phyloP scores from a whole-genome alignment of 2,329 filamentous ascomycete genomes.

The Diaporthe sp. region DNA sequence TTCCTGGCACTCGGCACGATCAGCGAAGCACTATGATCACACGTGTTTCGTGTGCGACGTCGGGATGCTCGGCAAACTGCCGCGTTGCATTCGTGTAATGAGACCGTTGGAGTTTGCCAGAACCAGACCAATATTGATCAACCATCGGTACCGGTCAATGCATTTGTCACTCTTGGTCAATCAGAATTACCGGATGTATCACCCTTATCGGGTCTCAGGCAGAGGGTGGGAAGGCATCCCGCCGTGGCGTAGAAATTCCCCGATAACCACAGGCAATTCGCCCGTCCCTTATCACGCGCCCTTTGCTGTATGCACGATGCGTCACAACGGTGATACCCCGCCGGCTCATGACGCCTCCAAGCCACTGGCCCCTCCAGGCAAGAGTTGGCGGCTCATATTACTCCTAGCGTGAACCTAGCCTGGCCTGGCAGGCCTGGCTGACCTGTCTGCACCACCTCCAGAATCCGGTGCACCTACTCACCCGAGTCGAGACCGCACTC shows the following conservation, averaged over 20 bases:
- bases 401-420: constrained; percentile 2
- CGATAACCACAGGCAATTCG: constrained; percentile 17
- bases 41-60: neutral
- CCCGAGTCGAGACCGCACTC: too few species aligned
- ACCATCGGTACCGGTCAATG: neutral
- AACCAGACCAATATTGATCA: neutral
- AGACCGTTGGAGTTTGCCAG: neutral
- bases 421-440: neutral
- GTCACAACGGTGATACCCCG: constrained; percentile 22
- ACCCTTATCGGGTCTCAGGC: neutral
- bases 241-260: neutral
- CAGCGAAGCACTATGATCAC: neutral
- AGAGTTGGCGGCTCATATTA: constrained; percentile 15
- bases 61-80: neutral
- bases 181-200: neutral
- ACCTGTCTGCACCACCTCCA: neutral
- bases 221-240: neutral
- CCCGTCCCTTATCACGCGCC: constrained; percentile 22
- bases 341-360: neutral
- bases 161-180: neutral
- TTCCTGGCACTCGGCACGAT: neutral
- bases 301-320: constrained; percentile 19
- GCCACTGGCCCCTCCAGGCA: constrained; percentile 20
- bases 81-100: neutral
- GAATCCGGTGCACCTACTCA: neutral